phyloP scores from a whole-genome alignment of 805 yeast genomes.

The Wickerhamiella dianesei region DNA sequence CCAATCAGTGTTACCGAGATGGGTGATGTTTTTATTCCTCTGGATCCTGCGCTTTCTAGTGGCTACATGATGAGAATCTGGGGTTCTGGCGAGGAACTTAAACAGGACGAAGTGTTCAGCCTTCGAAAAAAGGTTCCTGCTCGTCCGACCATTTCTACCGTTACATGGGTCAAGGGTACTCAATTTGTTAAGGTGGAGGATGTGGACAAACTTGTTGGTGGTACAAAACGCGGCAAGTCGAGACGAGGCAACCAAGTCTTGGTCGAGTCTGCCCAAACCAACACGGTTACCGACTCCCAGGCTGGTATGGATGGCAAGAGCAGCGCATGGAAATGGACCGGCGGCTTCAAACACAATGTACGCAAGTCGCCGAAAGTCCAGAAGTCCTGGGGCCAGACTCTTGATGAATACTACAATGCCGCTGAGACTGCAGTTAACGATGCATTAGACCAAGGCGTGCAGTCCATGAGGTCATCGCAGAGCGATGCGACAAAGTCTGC shows the following conservation, averaged over 20 bases:
- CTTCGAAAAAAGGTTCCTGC: slow-evolving; percentile 49
- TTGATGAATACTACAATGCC: slow-evolving; percentile 18
- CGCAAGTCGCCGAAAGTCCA: slow-evolving; percentile 7
- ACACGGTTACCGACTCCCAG: slow-evolving; percentile 4
- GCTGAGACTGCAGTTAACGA: slow-evolving; percentile 36
- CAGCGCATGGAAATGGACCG: not conserved
- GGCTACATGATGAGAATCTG: slow-evolving; percentile 35
- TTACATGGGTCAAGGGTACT: slow-evolving; percentile 79
- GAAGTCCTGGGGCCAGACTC: slow-evolving; percentile 21
- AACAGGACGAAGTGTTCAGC: slow-evolving; percentile 47
- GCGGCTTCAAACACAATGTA: slow-evolving; percentile 3
- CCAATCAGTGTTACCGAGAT: slow-evolving; percentile 26
- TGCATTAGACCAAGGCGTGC: slow-evolving; percentile 34
- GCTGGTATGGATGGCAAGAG: slow-evolving; percentile 1
- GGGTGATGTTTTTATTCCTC: slow-evolving; percentile 28
- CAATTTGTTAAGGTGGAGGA: slow-evolving; percentile 48
- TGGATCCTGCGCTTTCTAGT: slow-evolving; percentile 44
- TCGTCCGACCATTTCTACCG: slow-evolving; percentile 65
- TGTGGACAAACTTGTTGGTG: slow-evolving; percentile 54
- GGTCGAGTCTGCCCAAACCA: slow-evolving; percentile 7
- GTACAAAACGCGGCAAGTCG: slow-evolving; percentile 52
- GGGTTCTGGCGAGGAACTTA: slow-evolving; percentile 29
- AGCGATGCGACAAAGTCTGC: slow-evolving; percentile 15
- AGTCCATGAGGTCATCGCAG: slow-evolving; percentile 9
- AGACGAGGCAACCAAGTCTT: slow-evolving; percentile 21